Conservation (phyloP, 1,284 basidiomycete genomes). For the Melampsora americana region DNA sequence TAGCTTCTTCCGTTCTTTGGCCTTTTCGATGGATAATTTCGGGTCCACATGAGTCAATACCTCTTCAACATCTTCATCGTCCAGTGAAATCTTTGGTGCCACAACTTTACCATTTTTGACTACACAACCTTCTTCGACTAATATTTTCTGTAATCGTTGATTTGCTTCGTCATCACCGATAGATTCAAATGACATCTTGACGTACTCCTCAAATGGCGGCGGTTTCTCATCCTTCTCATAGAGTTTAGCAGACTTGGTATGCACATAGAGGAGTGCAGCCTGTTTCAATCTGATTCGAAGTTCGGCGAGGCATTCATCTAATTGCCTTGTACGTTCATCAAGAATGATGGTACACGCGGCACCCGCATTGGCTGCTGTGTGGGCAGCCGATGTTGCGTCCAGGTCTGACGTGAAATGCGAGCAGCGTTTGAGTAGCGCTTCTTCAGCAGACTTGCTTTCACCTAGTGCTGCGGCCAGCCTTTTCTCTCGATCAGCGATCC, state of each 20-base stretch:
- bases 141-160: slow-evolving; percentile 30
- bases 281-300: slow-evolving; percentile 67
- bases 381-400: slow-evolving; percentile 56
- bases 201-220: slow-evolving; percentile 44
- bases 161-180: slow-evolving; percentile 45
- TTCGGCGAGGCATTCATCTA: slow-evolving; percentile 69
- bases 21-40: slow-evolving; percentile 33
- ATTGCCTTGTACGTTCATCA: slow-evolving; percentile 60
- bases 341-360: slow-evolving; percentile 44
- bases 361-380: slow-evolving; percentile 37
- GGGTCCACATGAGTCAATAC: slow-evolving; percentile 38
- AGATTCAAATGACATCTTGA: slow-evolving; percentile 40
- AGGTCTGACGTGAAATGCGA: slow-evolving; percentile 87
- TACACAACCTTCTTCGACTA: slow-evolving; percentile 39
- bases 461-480: slow-evolving; percentile 80
- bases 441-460: slow-evolving; percentile 78
- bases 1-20: slow-evolving; percentile 58
- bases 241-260: slow-evolving; percentile 34
- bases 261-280: slow-evolving; percentile 38
- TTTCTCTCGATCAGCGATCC: slow-evolving; percentile 69
- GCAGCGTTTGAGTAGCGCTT: slow-evolving; percentile 85
- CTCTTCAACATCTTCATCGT: slow-evolving; percentile 43
- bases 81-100: slow-evolving; percentile 40
- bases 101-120: slow-evolving; percentile 31
- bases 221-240: slow-evolving; percentile 43